Evolutionary conservation across 2,329 filamentous ascomycete species (phyloP), one percentile per base, ranked within the genome.

Genomic region (Botrytis fabae): DNA sequence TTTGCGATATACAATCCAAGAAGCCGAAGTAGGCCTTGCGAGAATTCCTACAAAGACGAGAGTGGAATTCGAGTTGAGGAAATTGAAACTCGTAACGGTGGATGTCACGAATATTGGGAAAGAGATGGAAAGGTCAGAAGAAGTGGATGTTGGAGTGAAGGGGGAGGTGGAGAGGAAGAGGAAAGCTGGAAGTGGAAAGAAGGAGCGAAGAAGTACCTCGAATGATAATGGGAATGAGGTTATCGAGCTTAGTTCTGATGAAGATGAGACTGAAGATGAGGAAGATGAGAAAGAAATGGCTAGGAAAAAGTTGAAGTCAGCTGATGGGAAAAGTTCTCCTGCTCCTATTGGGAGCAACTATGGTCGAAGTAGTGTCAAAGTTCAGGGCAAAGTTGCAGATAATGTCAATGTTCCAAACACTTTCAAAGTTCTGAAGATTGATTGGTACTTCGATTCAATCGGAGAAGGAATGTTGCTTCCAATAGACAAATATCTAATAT

Each of bases 21-120:
- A 95, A 81, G 94, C 94, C 0, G 85, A 88, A 7, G 81, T 98
- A 4, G 85, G 97, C 2, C 81, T 98, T 44, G 94, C 92, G 2
- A 93, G 90, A 76, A 86, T 97, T 48, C 85, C 86, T 0, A 91
- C 89, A 72, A 90, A 88, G 76, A 87, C 89, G 78, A 87, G 95
- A 28, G 93, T 93, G 0, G 35, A 73, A 54, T 70, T 70, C 20
- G 71, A 73, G 22, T 38, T 73, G 40, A 70, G 60, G 40, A 70
- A 44, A 38, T 28, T 61, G 38, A 70, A 70, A 25, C 46, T 70
- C 22, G 38, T 25, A 16, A 70, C 68, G n/a, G 22, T 69, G n/a
- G 62, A 69, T 48, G 70, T 60, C 22, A 35, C 63, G 28, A 25
- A 35, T n/a, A 2, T 32, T 42, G 57, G 46, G 12, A 14, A 38